Evolutionary conservation across 2,329 filamentous ascomycete genomes (phyloP), one percentile per base, ranked within the genome.

Genomic region (Lasiodiplodia gonubiensis): DNA sequence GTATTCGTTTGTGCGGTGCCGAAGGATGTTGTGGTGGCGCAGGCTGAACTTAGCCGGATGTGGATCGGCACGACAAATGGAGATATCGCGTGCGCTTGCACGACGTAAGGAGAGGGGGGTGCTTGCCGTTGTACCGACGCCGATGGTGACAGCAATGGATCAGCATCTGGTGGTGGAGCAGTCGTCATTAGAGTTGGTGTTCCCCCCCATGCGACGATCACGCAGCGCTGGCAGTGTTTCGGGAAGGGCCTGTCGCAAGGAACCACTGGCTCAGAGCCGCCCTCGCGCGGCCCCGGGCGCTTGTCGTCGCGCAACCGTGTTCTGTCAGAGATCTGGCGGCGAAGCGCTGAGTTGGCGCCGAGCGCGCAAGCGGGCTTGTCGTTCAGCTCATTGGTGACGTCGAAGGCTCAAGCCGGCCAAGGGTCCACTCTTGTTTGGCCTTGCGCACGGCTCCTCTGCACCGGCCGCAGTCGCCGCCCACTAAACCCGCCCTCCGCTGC

Each of bases 161-260:
- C 59, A 35, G 30, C 59, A 33, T 6, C 25, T 6, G n/a, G 57
- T 42, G 57, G 57, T 49, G 57, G 55, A 46, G 37, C 37, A n/a
- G 23, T 14, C 12, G 23, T n/a, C 55, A 46, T 30, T 59, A 59
- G 55, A 46, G 55, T 46, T 61, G 57, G 35, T 21, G 21, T 37
- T 63, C 42, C 59, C 42, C 59, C 49, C 59, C 59, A 63, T 51
- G 42, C 59, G 59, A 14, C 59, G 59, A 63, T 63, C 59, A 63
- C 46, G 46, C 42, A 63, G 59, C 59, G 59, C 21, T 49, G 57
- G 57, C 11, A 37, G 59, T 37, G 59, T 63, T 63, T 63, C 59
- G 59, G 27, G 35, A 10, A 27, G 59, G 27, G 27, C 42, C 42
- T 14, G 59, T 37, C 27, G 59, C 46, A 51, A 33, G 30, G 37